Evolutionary conservation across 108 stramenopile species (phyloP), one percentile per base, ranked within the genome.

Genomic region (Nitzschia sp.): DNA sequence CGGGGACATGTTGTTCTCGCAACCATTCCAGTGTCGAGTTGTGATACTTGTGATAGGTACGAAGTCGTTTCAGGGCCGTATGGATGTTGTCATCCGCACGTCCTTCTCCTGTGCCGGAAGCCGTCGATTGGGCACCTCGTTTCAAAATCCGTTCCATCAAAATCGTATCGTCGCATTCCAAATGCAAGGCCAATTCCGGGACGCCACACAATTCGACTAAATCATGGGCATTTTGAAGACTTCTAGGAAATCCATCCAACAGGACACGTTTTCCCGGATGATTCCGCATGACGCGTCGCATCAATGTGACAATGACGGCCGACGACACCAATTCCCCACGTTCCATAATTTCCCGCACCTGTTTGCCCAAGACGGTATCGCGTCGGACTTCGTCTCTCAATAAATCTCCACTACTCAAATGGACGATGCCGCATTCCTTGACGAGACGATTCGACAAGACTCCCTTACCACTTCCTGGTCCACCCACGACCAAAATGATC

Each of bases 391-490:
- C 97, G 25, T 83, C 86, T 62, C 98, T 82, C 31, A 99, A 69
- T 73, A 99, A 83, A 48, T 98, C 96, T 30, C 98, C 98, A 44
- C 89, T 89, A 4, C 84, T 86, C 44, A 99, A 78, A 77, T 99
- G 98, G 1, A 96, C 95, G 0, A 96, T 89, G 44, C 93, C 92
- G 58, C 91, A 92, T 64, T 91, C 87, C 64, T 87, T 71, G n/a
- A 75, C 80, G 9, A 97, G 65, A 34, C 89, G 61, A 30, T 83
- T 75, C 32, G 82, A 85, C 23, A 95, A 69, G 27, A 97, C 65
- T 25, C 98, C 98, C 68, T 99, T 99, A 13, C 98, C 98, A 25
- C 89, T 85, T 21, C 97, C 98, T 1, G 98, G 98, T 11, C 95
- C 96, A 16, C 98, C 98, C 17, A 97, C 95, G 15, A 99, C 83